phyloP scores from a whole-genome alignment of 2,329 filamentous ascomycete species.

The Chlorencoelia australis region DNA sequence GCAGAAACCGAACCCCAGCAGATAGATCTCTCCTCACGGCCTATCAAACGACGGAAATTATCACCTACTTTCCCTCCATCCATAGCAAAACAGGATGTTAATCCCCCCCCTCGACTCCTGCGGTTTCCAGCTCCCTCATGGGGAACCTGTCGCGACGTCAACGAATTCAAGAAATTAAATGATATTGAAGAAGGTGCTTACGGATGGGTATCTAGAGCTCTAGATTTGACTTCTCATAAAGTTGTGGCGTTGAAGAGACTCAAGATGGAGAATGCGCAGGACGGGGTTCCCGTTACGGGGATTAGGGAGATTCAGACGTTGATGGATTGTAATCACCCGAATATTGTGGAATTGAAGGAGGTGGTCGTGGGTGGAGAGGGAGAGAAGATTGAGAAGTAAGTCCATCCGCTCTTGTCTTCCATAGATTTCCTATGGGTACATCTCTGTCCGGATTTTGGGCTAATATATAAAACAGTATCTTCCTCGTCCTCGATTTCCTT shows the following conservation, averaged over 20 bases:
- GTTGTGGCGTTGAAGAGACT: constrained; percentile 89
- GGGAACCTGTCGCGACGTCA: constrained; percentile 64
- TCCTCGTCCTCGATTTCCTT: constrained; percentile 92
- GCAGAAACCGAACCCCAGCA: constrained; percentile 25
- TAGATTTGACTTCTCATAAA: constrained; percentile 60
- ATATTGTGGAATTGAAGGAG: constrained; percentile 74
- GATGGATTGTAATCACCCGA: constrained; percentile 66
- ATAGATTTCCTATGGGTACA: too few relatives aligned
- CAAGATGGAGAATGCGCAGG: constrained; percentile 71
- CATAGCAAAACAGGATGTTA: constrained; percentile 25
- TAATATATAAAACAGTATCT: constrained; percentile 50
- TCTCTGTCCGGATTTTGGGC: too few relatives aligned
- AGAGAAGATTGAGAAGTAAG: constrained; percentile 43
- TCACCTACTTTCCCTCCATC: constrained; percentile 18
- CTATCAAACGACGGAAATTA: constrained; percentile 53
- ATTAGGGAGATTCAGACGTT: constrained; percentile 90
- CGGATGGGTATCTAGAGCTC: constrained; percentile 83
- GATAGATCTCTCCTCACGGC: constrained; percentile 36
- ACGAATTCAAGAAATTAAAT: constrained; percentile 86
- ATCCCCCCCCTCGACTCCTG: constrained; percentile 49
- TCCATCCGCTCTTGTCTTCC: neutral
- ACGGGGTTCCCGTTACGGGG: constrained; percentile 78
- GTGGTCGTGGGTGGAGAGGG: constrained; percentile 66
- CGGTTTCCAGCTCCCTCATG: constrained; percentile 62
- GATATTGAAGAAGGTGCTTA: constrained; percentile 97